phyloP scores from a whole-genome alignment of 192 early-diverging fungal species.

The Chytriomyces sp. region DNA sequence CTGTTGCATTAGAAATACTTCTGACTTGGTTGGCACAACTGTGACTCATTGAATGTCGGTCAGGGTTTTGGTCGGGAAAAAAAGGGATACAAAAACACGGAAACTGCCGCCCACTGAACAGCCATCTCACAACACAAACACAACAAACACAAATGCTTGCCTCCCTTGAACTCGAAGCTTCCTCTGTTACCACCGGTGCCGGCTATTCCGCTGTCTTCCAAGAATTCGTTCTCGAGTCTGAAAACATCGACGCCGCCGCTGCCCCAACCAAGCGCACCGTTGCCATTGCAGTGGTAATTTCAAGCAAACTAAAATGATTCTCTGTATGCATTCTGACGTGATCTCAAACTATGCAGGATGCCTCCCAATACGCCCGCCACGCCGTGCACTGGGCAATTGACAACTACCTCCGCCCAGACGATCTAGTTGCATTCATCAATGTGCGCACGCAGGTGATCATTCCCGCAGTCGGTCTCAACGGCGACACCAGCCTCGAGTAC shows the following conservation, averaged over 20 bases:
- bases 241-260: background rate
- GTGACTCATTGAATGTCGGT: too few species aligned
- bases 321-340: background rate
- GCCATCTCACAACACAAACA: too few species aligned
- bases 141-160: too few species aligned
- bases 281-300: conserved; percentile 19
- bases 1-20: too few species aligned
- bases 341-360: background rate
- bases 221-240: background rate
- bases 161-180: too few species aligned
- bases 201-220: too few species aligned
- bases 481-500: background rate
- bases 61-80: too few species aligned
- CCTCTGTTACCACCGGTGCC: too few species aligned
- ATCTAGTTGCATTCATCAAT: conserved; percentile 11
- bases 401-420: conserved; percentile 9
- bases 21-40: too few species aligned
- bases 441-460: conserved; percentile 4
- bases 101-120: too few species aligned
- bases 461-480: background rate
- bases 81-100: too few species aligned
- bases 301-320: background rate
- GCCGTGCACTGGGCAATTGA: conserved; percentile 20
- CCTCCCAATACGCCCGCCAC: conserved; percentile 13
- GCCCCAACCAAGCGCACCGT: background rate